Evolutionary conservation across 2,329 filamentous ascomycete species (phyloP).

Genomic region (Claviceps pusilla): DNA sequence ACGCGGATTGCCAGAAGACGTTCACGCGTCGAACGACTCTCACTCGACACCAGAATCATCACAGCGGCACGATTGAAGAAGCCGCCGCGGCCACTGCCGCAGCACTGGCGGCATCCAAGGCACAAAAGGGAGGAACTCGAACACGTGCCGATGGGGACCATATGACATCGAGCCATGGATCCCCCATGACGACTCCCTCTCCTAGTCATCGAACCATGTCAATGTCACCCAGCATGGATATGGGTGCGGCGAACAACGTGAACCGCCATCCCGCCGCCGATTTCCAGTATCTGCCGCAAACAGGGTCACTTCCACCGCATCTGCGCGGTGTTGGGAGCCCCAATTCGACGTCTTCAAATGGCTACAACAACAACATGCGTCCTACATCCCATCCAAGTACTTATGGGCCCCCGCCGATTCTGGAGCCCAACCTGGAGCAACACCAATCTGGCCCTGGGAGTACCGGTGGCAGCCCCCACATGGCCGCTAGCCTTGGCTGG

Average conservation of each 20-base stretch:
- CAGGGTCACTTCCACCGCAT: conserved; percentile 67
- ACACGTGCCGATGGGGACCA: conserved; percentile 56
- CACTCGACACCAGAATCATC: conserved; percentile 89
- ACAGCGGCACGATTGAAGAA: conserved; percentile 89
- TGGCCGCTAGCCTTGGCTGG: conserved; percentile 61
- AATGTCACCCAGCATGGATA: conserved; percentile 63
- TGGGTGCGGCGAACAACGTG: conserved; percentile 52
- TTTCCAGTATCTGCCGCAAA: conserved; percentile 58
- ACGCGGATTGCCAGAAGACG: conserved; percentile 94
- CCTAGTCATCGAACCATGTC: conserved; percentile 66
- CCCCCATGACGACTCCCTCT: conserved; percentile 66
- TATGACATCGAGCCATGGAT: conserved; percentile 50
- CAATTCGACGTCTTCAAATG: conserved; percentile 49
- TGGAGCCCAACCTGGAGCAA: conserved; percentile 74
- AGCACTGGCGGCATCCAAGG: conserved; percentile 49
- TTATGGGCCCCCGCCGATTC: conserved; percentile 69
- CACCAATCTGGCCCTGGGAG: conserved; percentile 53
- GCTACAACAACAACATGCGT: conserved; percentile 33
- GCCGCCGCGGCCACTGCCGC: conserved; percentile 79
- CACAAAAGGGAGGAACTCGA: conserved; percentile 24
- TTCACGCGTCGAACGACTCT: conserved; percentile 92
- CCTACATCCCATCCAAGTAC: conserved; percentile 75
- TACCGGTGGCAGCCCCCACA: conserved; percentile 73
- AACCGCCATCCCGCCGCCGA: conserved; percentile 44
- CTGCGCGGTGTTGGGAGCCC: conserved; percentile 63